Evolutionary conservation across 768 basidiomycete genomes (phyloP).

Genomic region (Hypholoma sublateritium): DNA sequence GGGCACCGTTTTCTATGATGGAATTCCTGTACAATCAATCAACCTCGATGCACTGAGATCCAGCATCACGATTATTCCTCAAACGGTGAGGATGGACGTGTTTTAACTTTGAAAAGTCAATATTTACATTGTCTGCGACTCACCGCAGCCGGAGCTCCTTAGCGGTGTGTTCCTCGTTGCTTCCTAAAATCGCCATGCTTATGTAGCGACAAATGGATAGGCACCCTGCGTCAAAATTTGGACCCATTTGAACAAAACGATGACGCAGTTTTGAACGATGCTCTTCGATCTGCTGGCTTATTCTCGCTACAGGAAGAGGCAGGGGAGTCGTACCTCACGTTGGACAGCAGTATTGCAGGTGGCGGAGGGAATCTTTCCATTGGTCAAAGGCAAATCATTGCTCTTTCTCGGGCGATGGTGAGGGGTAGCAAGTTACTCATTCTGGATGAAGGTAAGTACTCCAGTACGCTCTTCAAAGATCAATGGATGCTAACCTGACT

Average conservation of each 20-base stretch:
- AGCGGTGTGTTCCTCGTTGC: neutral
- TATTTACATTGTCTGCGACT: neutral
- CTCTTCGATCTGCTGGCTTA: neutral
- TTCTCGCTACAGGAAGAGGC: conserved; percentile 5
- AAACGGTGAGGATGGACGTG: conserved; percentile 26
- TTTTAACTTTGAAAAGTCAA: neutral
- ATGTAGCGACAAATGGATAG: neutral
- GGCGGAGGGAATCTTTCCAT: conserved; percentile 58
- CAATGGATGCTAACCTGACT: neutral
- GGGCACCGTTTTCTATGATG: conserved; percentile 56
- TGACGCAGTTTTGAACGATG: conserved; percentile 1
- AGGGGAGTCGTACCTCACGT: neutral
- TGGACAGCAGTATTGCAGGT: conserved; percentile 1
- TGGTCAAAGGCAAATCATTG: conserved; percentile 70
- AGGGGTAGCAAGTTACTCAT: conserved; percentile 39
- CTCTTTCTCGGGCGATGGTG: conserved; percentile 59
- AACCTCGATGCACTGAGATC: conserved; percentile 55
- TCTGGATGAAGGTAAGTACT: neutral
- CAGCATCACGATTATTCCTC: conserved; percentile 59
- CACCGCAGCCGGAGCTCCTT: conserved; percentile 1
- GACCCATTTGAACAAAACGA: conserved; percentile 5
- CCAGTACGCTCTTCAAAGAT: neutral
- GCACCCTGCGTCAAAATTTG: conserved; percentile 3
- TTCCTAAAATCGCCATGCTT: neutral
- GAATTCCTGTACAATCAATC: conserved; percentile 42